Base-by-base conservation (phyloP, 83 land plant species). In the Larix sibirica region DNA sequence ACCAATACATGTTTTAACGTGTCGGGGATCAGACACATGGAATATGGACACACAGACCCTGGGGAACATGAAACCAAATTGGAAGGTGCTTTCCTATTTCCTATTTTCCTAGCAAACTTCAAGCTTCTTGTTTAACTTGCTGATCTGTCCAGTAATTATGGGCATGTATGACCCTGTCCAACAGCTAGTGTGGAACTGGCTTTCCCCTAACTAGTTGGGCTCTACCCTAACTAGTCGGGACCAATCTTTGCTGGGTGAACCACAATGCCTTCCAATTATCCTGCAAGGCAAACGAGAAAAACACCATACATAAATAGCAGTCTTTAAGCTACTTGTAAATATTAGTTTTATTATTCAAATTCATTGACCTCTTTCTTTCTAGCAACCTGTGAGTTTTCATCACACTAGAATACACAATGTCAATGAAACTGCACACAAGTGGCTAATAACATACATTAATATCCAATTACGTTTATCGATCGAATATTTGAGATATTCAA, bases 261-360 rank as follows among this genome's bases (percentile, higher is more conserved):
- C 64, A 93, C 69, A 94, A 77, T 4, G 96, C 92, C 81, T 94
- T 94, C 95, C 96, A 94, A 73, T 94, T 94, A 47, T 94, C 95
- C 96, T 94, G 87, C 77, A 73, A 42, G 20, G 77, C 77, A n/a
- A 42, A 42, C 2, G 1, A 47, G 50, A 10, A 8, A 42, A 2
- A 42, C 44, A 42, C 9, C 24, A 73, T 42, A 10, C 21, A 20
- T 20, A 42, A 73, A 26, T 40, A 73, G 16, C 2, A 42, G 16
- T n/a, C 4, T n/a, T 36, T 0, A n/a, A 42, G 24, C 24, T 42
- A 73, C 13, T 40, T 4, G 21, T 73, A n/a, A 3, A 73, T 20
- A 18, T 28, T 73, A 73, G 40, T 42, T n/a, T 18, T 7, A 42
- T 3, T 73, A 16, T 73, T 38, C n/a, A 3, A 36, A 40, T 16